Conservation (phyloP, 2,329 filamentous ascomycete genomes). For the Calonectria pteridis region DNA sequence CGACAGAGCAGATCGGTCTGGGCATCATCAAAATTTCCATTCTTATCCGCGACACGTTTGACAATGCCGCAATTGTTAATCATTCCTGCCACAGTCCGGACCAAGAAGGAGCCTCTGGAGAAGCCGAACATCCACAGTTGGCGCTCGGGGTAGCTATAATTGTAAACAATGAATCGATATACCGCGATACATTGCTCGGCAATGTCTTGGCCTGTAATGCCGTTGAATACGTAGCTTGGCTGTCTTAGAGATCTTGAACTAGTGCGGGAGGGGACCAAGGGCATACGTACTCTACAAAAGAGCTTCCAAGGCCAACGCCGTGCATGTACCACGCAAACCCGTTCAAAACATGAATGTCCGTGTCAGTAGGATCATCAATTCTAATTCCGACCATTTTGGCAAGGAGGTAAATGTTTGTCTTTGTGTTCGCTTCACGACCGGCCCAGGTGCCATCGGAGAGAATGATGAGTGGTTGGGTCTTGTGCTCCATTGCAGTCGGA, state of each 20-base stretch:
- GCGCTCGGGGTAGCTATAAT: slow-evolving; percentile 30
- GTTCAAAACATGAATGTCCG: neutral
- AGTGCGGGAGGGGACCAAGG: too few species aligned
- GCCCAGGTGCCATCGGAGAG: slow-evolving; percentile 40
- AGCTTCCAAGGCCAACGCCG: slow-evolving; percentile 15
- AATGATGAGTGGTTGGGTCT: slow-evolving; percentile 21
- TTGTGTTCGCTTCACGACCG: slow-evolving; percentile 32
- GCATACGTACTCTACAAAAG: slow-evolving; percentile 15
- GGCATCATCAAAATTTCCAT: neutral
- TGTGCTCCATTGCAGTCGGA: neutral
- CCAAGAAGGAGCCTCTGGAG: slow-evolving; percentile 42
- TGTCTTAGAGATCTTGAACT: neutral
- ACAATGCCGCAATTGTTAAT: slow-evolving; percentile 48
- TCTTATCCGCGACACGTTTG: slow-evolving; percentile 22
- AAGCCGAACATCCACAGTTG: slow-evolving; percentile 46
- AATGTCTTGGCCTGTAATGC: slow-evolving; percentile 20
- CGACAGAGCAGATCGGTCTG: slow-evolving; percentile 22
- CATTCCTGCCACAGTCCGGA: slow-evolving; percentile 42
- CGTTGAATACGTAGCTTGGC: slow-evolving; percentile 31
- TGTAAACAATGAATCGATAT: slow-evolving; percentile 35
- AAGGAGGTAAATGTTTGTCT: slow-evolving; percentile 33
- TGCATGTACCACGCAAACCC: slow-evolving; percentile 22
- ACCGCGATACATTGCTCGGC: slow-evolving; percentile 27
- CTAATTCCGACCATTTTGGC: slow-evolving; percentile 32
- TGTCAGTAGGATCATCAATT: neutral